These are phyloP conservation scores for Nicotiana benthamiana DNA, from an alignment of 257 asterid genomes.

Conservation along the genomic window DNA sequence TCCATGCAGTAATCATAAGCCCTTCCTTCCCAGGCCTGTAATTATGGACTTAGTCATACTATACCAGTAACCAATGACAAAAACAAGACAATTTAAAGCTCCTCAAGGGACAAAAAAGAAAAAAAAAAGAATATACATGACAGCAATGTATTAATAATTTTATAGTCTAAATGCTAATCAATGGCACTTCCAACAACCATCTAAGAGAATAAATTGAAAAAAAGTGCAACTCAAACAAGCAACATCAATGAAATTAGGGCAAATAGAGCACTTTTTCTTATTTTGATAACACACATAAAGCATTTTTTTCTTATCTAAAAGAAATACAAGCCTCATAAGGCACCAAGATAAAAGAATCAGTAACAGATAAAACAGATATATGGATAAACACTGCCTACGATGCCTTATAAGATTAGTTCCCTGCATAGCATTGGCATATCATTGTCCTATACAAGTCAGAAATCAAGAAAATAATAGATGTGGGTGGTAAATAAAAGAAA, in stretches of 20 bases:
- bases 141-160: not conserved
- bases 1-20: constrained; percentile 90
- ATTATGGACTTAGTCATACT: not conserved
- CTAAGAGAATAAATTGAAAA: not conserved
- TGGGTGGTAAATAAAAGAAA: not conserved
- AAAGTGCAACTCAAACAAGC: not conserved
- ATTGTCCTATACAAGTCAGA: not conserved
- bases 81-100: not conserved
- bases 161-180: not conserved
- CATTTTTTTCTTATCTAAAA: not conserved
- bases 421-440: not conserved
- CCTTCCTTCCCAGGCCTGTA: constrained; percentile 97
- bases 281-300: not conserved
- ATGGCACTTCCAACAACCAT: not conserved
- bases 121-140: not conserved
- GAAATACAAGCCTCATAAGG: not conserved
- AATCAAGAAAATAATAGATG: not conserved
- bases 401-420: not conserved
- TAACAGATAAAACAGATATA: not conserved
- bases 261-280: not conserved
- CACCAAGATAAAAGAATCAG: not conserved
- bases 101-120: not conserved
- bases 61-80: not conserved
- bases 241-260: not conserved
- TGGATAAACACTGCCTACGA: not conserved